Evolutionary conservation across 768 basidiomycete genomes (phyloP).

Genomic region (Leccinum sublutescens): DNA sequence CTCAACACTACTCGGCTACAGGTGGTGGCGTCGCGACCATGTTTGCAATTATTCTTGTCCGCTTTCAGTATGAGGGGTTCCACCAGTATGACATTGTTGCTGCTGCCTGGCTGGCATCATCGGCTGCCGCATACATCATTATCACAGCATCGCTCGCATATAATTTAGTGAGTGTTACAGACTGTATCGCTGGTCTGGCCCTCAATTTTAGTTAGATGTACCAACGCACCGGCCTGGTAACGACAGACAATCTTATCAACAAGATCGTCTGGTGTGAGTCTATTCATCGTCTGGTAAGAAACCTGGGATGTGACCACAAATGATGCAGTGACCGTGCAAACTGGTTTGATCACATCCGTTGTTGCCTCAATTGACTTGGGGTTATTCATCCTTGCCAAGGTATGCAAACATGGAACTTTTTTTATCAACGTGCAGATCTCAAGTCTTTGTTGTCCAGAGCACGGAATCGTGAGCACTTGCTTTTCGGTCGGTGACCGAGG

Average conservation of each 20-base stretch:
- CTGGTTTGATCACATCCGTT: constrained; percentile 22
- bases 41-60: constrained; percentile 14
- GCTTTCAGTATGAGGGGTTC: constrained; percentile 35
- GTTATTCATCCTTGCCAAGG: constrained; percentile 22
- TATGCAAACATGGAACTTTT: background rate
- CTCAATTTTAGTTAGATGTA: constrained; percentile 27
- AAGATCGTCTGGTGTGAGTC: constrained; percentile 40
- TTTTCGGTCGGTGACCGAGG: background rate
- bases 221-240: constrained; percentile 42
- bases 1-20: constrained; percentile 4
- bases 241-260: constrained; percentile 38
- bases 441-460: background rate
- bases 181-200: background rate
- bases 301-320: background rate
- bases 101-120: constrained; percentile 43
- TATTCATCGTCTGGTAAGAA: background rate
- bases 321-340: constrained; percentile 31
- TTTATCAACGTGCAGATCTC: background rate
- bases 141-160: constrained; percentile 45
- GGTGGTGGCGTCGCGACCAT: constrained; percentile 38
- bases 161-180: constrained; percentile 35
- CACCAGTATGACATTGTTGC: constrained; percentile 33
- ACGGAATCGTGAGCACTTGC: constrained; percentile 5
- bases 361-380: constrained; percentile 21
- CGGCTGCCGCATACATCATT: constrained; percentile 39